Percentiles rank a stretch among this genome's conserved stretches.
Evolutionary conservation across 441 rosid species (phyloP).

Genomic region (Pelargonium australe): DNA sequence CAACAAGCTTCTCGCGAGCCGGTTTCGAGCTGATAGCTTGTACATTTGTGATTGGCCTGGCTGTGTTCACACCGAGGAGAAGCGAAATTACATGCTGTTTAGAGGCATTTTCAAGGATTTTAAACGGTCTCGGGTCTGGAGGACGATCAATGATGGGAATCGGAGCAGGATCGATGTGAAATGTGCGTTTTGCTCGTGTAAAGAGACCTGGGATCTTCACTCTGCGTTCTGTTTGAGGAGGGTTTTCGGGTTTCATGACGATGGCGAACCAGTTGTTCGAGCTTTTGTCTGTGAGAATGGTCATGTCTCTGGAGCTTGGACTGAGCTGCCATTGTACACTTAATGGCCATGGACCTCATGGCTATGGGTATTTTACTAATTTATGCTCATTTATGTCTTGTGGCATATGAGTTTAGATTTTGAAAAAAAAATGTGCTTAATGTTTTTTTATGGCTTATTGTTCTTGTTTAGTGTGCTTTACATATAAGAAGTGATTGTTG

Average conservation of each 20-base stretch:
- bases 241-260: constrained; percentile 73
- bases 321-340: constrained; percentile 62
- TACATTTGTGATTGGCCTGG: constrained; percentile 95
- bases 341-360: constrained; percentile 20
- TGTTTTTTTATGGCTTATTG: background rate
- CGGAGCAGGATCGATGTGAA: constrained; percentile 51
- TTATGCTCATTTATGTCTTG: background rate
- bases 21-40: constrained; percentile 75
- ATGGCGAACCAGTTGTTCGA: constrained; percentile 94
- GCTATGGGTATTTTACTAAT: background rate
- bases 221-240: constrained; percentile 87
- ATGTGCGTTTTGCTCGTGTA: constrained; percentile 76
- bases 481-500: background rate
- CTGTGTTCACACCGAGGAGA: constrained; percentile 68
- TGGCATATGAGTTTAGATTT: background rate
- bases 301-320: constrained; percentile 98
- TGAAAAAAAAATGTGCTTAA: background rate
- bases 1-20: constrained; percentile 73
- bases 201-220: constrained; percentile 84
- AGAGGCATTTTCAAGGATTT: constrained; percentile 85
- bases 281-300: constrained; percentile 98
- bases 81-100: constrained; percentile 81
- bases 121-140: constrained; percentile 75
- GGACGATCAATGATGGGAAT: constrained; percentile 68
- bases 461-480: background rate